Evolutionary conservation across 352 stramenopile species (phyloP), one percentile per base, ranked within the genome.

Genomic region (Globisporangium abappressorium): DNA sequence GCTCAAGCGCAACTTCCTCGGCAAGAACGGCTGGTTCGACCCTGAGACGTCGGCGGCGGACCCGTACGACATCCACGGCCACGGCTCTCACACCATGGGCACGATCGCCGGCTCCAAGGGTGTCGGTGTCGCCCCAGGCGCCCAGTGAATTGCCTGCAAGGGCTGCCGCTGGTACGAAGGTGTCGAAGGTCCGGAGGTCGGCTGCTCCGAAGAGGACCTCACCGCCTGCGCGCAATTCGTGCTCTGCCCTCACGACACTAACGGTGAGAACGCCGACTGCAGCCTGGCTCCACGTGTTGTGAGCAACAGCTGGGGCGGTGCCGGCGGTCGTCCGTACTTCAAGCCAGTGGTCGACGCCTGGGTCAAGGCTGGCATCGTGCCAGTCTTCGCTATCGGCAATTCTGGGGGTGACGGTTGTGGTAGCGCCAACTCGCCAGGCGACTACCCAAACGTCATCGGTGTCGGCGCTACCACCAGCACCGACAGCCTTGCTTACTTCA

Each of bases 401-500:
- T 24, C 11, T 0, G 66, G 70, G 64, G 64, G 22, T 18, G 53
- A 64, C 3, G 65, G 7, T 14, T 82, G 77, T 60, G 36, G 14
- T 8, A 82, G 68, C 2, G 65, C 59, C 18, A 24, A 57, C 20
- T 72, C 70, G 1, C 76, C 78, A 12, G 71, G 69, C 14, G 73
- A 79, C 53, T 69, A 77, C 47, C 15, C 54, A 14, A 68, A 69
- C 51, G 75, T 82, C 28, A 81, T 85, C 24, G 24, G 24, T 1
- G 24, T 26, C 24, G 24, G 24, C 24, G 24, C 24, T 26, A 26
- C 24, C 24, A 26, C 1, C 24, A 26, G 24, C 24, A 26, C 43
- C n/a, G 68, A 77, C 62, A 46, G 15, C 1, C 59, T 85, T 7
- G 62, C 65, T 5, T 43, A 33, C 43, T 81, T 73, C 60, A 78